Evolutionary conservation across 78 protist genomes (phyloP), one percentile per base, ranked within the genome.

Genomic region (Speleostelium caveatum): DNA sequence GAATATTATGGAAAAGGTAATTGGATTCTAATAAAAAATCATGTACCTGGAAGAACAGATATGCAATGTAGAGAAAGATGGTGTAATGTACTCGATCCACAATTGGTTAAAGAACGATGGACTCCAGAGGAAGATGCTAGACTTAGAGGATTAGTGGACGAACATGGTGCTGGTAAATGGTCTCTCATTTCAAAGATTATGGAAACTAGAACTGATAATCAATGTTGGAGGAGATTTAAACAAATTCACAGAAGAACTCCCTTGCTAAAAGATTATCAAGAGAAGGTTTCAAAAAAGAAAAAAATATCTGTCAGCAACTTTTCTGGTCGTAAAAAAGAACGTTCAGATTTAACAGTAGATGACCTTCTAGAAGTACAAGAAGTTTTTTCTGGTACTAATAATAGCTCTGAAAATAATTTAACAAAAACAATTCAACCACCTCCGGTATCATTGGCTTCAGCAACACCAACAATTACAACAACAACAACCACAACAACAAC

Each of bases 51-150:
- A 1, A 56, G 97, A 28, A 94, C 97, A 2, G 97, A 87, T 35
- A 93, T 95, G 49, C 96, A 96, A 63, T 96, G 98, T 73, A 74
- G 92, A 38, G 96, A 96, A 32, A 38, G 98, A 26, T 97, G 97
- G 97, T 94, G 93, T 28, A 97, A 97, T 49, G 97, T 97, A 0
- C 55, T 96, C 32, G 94, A 96, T 56, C 96, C 97, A 3, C 61
- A 72, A 26, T 71, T 96, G 0, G 75, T 73, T 2, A 95, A 94
- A 63, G 93, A 75, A 36, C 87, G 96, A 2, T 97, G 96, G 96
- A 89, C 97, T 22, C 39, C 58, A 14, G 96, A 74, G 16, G 93
- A 85, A 38, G 92, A 85, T 41, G 12, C 0, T 6, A 39, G 7
- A 19, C 67, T 87, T 5, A 21, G 2, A 14, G 41, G n/a, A 3